Evolutionary conservation across 2,329 filamentous ascomycete genomes (phyloP).

Genomic region (Clarireedia monteithiana): DNA sequence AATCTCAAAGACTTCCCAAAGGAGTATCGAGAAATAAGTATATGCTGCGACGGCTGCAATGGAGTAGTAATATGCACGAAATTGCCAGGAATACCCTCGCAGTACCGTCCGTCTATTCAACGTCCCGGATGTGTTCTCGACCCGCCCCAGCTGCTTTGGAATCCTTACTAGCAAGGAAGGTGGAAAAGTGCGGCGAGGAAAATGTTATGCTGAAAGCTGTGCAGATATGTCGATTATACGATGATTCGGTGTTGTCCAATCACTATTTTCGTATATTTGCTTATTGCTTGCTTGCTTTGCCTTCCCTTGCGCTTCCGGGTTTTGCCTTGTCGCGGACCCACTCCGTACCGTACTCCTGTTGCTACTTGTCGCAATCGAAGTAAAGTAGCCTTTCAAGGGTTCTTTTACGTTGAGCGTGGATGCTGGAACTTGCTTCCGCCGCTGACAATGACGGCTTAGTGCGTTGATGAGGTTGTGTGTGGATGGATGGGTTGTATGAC

Average conservation of each 20-base stretch:
- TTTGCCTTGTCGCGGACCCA: slow-evolving; percentile 1
- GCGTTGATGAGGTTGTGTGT: slow-evolving; percentile 2
- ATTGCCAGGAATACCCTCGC: slow-evolving; percentile 8
- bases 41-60: slow-evolving; percentile 7
- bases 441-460: slow-evolving; percentile 2
- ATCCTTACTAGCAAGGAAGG: slow-evolving; percentile 7
- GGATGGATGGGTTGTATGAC: neutral
- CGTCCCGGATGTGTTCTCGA: slow-evolving; percentile 5
- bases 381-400: neutral
- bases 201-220: neutral
- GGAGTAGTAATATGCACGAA: slow-evolving; percentile 8
- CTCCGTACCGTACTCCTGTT: neutral
- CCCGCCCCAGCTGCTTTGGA: slow-evolving; percentile 4
- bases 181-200: neutral
- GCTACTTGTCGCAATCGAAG: slow-evolving; percentile 1
- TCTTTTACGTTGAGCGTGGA: slow-evolving; percentile 4
- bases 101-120: slow-evolving; percentile 9
- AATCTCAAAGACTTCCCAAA: neutral
- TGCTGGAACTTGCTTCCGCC: slow-evolving; percentile 4
- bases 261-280: slow-evolving; percentile 1
- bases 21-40: slow-evolving; percentile 3
- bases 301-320: neutral
- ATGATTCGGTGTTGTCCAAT: neutral
- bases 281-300: neutral
- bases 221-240: neutral